Conservation (phyloP, 225 moss, liverwort and hornwort species). For the Polytrichum formosum region DNA sequence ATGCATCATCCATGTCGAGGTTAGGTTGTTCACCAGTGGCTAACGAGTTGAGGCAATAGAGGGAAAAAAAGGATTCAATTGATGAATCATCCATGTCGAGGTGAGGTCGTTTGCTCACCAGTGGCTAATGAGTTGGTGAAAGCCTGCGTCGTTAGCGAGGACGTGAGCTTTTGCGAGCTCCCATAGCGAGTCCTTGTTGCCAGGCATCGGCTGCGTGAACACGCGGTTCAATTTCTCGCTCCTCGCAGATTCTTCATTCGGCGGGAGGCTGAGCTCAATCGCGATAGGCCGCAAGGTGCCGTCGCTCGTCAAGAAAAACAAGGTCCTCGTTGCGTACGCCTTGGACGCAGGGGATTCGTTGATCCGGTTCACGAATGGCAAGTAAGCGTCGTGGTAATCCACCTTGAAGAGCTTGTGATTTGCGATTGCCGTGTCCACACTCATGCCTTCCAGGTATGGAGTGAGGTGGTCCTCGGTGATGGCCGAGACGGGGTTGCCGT, state of each 20-base stretch:
- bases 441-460: constrained; percentile 47
- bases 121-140: constrained; percentile 74
- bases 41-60: too few relatives aligned
- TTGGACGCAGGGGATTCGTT: constrained; percentile 42
- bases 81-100: too few relatives aligned
- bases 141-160: constrained; percentile 55
- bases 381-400: constrained; percentile 55
- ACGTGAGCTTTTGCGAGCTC: constrained; percentile 69
- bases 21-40: too few relatives aligned
- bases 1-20: too few relatives aligned
- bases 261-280: constrained; percentile 65
- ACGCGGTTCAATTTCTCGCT: constrained; percentile 26
- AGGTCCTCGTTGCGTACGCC: constrained; percentile 55
- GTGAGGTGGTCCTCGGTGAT: constrained; percentile 51
- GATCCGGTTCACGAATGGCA: constrained; percentile 54
- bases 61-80: too few relatives aligned
- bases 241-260: constrained; percentile 13
- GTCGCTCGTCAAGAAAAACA: constrained; percentile 45
- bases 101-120: constrained; percentile 33
- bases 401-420: constrained; percentile 43
- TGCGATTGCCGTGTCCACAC: constrained; percentile 38
- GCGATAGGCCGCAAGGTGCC: constrained; percentile 55
- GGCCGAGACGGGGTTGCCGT: constrained; percentile 42
- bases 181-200: constrained; percentile 53
- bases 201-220: constrained; percentile 33